phyloP scores from a whole-genome alignment of 2,329 filamentous ascomycete species.

The Epichloe bromicola region DNA sequence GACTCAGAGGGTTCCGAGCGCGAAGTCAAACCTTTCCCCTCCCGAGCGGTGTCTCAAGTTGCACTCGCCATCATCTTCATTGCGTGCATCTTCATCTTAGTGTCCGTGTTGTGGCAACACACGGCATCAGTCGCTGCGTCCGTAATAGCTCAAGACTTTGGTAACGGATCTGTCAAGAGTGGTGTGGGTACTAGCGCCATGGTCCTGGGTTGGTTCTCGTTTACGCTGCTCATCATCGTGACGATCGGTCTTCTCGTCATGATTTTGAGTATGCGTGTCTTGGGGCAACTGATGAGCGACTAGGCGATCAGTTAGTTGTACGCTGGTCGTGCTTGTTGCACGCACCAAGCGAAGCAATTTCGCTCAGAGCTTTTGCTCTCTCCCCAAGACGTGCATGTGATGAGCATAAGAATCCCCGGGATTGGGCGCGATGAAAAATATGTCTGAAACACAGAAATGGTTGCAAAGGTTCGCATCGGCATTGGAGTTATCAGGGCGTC shows the following conservation, averaged over 20 bases:
- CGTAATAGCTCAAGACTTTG: conserved; percentile 84
- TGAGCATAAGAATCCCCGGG: conserved; percentile 10
- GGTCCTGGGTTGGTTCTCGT: conserved; percentile 96
- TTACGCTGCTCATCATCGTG: conserved; percentile 83
- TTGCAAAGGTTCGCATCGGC: conserved; percentile 16
- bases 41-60: conserved; percentile 80
- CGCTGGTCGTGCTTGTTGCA: neutral
- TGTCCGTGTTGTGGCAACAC: conserved; percentile 78
- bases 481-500: conserved; percentile 19
- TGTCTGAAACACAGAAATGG: conserved; percentile 5
- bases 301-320: neutral
- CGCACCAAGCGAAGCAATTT: neutral
- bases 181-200: conserved; percentile 91
- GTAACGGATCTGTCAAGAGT: conserved; percentile 74
- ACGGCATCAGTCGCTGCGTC: conserved; percentile 92
- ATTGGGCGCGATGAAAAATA: conserved; percentile 1
- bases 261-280: conserved; percentile 82
- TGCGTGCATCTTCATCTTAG: conserved; percentile 56
- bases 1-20: conserved; percentile 70
- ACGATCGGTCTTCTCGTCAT: conserved; percentile 92
- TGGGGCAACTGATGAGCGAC: conserved; percentile 43
- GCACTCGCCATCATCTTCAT: conserved; percentile 87
- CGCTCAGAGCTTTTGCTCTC: neutral
- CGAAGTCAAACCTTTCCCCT: conserved; percentile 90
- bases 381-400: conserved; percentile 1